Evolutionary conservation across 2,329 filamentous ascomycete species (phyloP).

Genomic region (Venturia aucupariae): DNA sequence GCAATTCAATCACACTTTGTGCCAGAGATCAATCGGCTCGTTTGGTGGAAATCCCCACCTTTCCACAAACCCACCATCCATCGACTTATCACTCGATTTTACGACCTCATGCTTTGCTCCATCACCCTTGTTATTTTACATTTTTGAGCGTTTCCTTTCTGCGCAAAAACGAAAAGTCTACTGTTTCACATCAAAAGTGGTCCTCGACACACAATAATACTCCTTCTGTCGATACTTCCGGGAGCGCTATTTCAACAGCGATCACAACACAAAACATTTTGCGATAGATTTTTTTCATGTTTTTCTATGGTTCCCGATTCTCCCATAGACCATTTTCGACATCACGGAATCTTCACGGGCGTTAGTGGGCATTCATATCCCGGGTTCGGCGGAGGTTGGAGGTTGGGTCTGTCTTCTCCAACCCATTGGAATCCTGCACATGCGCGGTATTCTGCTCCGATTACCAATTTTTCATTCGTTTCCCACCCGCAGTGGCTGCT

Average conservation of each 20-base stretch:
- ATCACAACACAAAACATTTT: conserved; percentile 2
- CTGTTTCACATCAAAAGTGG: conserved; percentile 4
- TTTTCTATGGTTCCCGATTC: conserved; percentile 5
- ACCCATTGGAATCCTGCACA: not conserved
- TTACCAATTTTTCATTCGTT: not conserved
- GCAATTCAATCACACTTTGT: not conserved
- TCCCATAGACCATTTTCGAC: conserved; percentile 12
- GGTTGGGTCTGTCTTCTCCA: not conserved
- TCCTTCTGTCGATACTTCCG: not conserved
- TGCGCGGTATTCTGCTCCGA: conserved; percentile 4
- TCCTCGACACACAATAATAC: conserved; percentile 5
- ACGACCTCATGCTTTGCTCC: conserved; percentile 7
- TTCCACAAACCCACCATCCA: too few species aligned
- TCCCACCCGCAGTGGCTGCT: not conserved
- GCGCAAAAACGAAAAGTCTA: conserved; percentile 11
- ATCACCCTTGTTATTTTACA: not conserved
- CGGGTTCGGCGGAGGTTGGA: not conserved
- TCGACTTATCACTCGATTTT: not conserved
- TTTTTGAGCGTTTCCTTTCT: conserved; percentile 3
- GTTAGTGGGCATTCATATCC: conserved; percentile 1
- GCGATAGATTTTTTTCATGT: not conserved
- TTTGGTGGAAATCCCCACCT: not conserved
- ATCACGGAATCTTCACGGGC: conserved; percentile 3
- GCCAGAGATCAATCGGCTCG: not conserved
- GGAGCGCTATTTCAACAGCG: not conserved